These are phyloP conservation scores for Solanum bukasovii DNA, from an alignment of 257 asterid genomes.

Conservation along the genomic window DNA sequence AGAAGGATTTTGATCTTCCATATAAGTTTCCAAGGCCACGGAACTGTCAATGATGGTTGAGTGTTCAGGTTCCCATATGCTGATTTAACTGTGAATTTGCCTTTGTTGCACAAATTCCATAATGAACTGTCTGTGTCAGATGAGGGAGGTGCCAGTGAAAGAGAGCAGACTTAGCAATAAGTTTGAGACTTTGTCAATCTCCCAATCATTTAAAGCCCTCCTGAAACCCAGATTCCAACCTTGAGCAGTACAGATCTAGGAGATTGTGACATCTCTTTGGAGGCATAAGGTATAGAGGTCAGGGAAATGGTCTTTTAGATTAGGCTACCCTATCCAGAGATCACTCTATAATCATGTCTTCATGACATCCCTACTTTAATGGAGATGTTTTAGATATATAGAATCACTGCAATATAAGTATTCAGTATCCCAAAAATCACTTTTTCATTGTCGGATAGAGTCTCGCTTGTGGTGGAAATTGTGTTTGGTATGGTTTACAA, in stretches of 20 bases:
- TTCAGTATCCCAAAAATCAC: neutral
- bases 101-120: neutral
- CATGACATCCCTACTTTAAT: neutral
- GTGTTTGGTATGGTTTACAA: neutral
- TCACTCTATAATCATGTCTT: neutral
- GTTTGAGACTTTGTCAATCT: neutral
- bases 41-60: neutral
- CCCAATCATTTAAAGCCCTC: neutral
- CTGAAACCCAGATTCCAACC: neutral
- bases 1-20: neutral
- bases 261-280: neutral
- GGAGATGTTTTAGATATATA: neutral
- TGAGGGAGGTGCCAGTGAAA: neutral
- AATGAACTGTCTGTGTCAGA: neutral
- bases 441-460: neutral
- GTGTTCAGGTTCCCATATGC: neutral
- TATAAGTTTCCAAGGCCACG: neutral
- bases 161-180: neutral
- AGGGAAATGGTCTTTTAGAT: neutral
- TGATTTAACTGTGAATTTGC: neutral
- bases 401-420: neutral
- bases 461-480: neutral
- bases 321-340: neutral
- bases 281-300: neutral
- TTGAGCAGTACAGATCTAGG: neutral